phyloP scores from a whole-genome alignment of 176 grass and related monocot genomes.

The Ensete ventricosum region DNA sequence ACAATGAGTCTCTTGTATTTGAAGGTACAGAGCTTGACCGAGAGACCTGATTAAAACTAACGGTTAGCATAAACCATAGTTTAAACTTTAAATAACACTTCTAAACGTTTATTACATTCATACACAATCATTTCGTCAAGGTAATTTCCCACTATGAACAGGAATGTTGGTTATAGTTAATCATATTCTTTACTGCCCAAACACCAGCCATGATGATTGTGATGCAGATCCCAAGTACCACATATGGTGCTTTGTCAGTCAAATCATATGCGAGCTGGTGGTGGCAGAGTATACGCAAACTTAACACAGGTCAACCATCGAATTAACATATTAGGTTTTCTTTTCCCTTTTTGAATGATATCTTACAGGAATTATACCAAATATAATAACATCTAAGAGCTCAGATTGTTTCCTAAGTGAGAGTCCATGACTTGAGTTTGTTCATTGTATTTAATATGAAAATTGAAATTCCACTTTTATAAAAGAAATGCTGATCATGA shows the following conservation, averaged over 20 bases:
- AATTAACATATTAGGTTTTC: neutral
- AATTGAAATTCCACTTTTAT: neutral
- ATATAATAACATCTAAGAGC: neutral
- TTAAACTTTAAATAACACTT: neutral
- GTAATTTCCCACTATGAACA: neutral
- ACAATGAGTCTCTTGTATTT: constrained; percentile 59
- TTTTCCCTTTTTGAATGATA: neutral
- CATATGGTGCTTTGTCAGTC: neutral
- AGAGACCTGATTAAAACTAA: constrained; percentile 33
- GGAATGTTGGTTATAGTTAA: neutral
- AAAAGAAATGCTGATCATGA: neutral
- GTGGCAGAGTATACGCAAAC: neutral
- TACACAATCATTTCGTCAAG: neutral
- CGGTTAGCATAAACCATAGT: neutral
- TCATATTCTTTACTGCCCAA: neutral
- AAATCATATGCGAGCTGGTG: neutral
- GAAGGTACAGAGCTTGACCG: constrained; percentile 62
- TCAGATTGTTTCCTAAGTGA: neutral
- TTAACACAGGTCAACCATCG: neutral
- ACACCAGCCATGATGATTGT: neutral
- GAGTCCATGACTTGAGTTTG: neutral
- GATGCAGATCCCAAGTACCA: neutral
- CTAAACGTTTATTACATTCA: neutral
- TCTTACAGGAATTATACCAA: neutral
- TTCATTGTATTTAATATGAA: neutral